Evolutionary conservation across 768 basidiomycete species (phyloP).

Genomic region (Russula compacta): DNA sequence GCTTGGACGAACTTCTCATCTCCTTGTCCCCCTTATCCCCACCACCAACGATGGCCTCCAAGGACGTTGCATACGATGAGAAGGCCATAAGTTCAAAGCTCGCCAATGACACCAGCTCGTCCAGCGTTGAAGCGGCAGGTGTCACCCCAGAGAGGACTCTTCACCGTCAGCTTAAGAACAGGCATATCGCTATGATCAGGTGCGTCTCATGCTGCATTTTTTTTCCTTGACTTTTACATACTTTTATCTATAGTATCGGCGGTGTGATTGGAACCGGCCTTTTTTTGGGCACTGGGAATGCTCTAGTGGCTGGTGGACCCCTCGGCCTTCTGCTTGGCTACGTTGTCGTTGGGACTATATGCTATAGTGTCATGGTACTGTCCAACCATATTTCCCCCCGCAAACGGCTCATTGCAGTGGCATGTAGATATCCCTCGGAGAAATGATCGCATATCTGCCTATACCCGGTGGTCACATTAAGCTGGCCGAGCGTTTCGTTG

Average conservation of each 20-base stretch:
- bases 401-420: neutral
- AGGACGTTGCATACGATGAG: conserved; percentile 10
- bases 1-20: too few species aligned
- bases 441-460: conserved; percentile 73
- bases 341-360: conserved; percentile 51
- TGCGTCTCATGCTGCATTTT: conserved; percentile 9
- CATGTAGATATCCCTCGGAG: conserved; percentile 52
- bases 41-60: conserved; percentile 21
- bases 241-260: too few species aligned
- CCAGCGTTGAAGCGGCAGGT: neutral
- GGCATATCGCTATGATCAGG: conserved; percentile 82
- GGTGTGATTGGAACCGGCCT: conserved; percentile 36
- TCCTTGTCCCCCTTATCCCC: neutral
- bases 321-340: conserved; percentile 72
- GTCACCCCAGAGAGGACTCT: conserved; percentile 6
- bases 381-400: too few species aligned
- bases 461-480: conserved; percentile 76
- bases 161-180: conserved; percentile 36
- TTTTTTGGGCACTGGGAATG: conserved; percentile 38
- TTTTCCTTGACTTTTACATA: too few species aligned
- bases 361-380: conserved; percentile 61
- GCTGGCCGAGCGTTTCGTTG: conserved; percentile 73
- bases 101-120: neutral
- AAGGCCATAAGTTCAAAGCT: neutral
- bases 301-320: conserved; percentile 53